Percentiles rank a stretch among this genome's conserved stretches.
These are phyloP conservation scores for Alternaria conjuncta DNA, from an alignment of 2,329 filamentous ascomycete genomes.

Conservation along the genomic window DNA sequence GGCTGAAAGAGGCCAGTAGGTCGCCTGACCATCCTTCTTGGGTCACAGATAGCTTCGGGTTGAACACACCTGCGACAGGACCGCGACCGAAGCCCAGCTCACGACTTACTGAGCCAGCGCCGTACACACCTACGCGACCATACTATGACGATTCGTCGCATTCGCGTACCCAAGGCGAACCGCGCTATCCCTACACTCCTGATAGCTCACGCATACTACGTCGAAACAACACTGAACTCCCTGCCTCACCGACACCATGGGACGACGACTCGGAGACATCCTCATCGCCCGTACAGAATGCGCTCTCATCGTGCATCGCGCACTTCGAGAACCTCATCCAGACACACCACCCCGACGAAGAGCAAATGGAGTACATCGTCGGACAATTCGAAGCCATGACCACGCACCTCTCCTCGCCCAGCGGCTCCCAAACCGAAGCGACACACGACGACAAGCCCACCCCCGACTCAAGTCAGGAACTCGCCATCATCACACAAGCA, in stretches of 20 bases:
- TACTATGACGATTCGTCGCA: conserved; percentile 17
- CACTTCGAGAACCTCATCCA: conserved; percentile 42
- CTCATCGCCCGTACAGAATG: conserved; percentile 38
- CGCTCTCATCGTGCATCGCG: conserved; percentile 40
- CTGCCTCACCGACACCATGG: conserved; percentile 35
- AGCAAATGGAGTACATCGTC: conserved; percentile 45
- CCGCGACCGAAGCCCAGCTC: conserved; percentile 23
- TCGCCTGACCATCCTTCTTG: conserved; percentile 1
- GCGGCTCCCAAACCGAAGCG: conserved; percentile 29
- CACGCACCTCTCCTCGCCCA: conserved; percentile 35
- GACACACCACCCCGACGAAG: conserved; percentile 37
- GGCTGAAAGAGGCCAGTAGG: neutral
- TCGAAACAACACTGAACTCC: conserved; percentile 15
- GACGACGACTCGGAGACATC: conserved; percentile 24
- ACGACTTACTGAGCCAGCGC: conserved; percentile 19
- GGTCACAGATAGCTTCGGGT: conserved; percentile 1
- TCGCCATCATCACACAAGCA: conserved; percentile 5
- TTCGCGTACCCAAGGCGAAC: conserved; percentile 9
- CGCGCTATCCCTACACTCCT: conserved; percentile 43
- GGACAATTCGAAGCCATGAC: conserved; percentile 43
- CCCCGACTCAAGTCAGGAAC: conserved; percentile 14
- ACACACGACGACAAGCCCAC: conserved; percentile 28
- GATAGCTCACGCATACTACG: conserved; percentile 35
- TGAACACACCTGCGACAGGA: conserved; percentile 20
- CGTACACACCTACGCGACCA: conserved; percentile 30